Percentiles rank a stretch among this genome's conserved stretches.
Evolutionary conservation across 192 early-diverging fungal genomes (phyloP).

Genomic region (Podila epicladia): DNA sequence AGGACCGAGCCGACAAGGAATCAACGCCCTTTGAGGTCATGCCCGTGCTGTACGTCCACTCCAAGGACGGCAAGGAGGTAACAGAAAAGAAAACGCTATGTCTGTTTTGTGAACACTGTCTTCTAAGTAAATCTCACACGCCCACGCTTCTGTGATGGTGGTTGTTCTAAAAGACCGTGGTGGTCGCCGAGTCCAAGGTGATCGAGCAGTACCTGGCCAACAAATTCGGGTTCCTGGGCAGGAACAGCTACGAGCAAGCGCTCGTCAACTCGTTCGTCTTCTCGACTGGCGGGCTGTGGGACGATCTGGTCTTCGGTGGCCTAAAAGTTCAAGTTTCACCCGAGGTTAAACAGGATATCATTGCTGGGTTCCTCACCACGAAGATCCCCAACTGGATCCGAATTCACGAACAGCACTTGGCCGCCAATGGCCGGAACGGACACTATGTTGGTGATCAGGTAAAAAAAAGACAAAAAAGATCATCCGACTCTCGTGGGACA

Average conservation of each 20-base stretch:
- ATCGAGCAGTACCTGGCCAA: constrained; percentile 30
- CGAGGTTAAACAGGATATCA: constrained; percentile 22
- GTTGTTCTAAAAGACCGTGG: constrained; percentile 6
- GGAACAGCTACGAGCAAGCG: constrained; percentile 16
- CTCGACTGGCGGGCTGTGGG: constrained; percentile 12
- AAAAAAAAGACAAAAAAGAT: background rate
- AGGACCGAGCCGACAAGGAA: constrained; percentile 19
- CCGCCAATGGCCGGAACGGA: constrained; percentile 29
- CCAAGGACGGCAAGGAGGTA: constrained; percentile 37
- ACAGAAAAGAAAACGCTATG: background rate
- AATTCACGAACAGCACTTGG: constrained; percentile 38
- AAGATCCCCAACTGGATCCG: constrained; percentile 31
- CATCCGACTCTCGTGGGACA: background rate
- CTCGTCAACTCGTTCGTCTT: constrained; percentile 16
- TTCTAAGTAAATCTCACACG: too few species aligned
- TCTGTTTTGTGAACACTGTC: constrained; percentile 5
- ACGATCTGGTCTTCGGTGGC: background rate
- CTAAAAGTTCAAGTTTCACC: background rate
- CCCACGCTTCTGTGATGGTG: background rate
- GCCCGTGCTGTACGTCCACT: constrained; percentile 44
- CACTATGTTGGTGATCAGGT: constrained; percentile 40
- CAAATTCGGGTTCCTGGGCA: constrained; percentile 11
- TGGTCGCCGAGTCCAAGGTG: constrained; percentile 17
- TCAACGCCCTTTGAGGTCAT: constrained; percentile 38
- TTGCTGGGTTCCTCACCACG: background rate